Base-by-base conservation (phyloP, 345 rosid species). In the Cardiospermum halicacabum region DNA sequence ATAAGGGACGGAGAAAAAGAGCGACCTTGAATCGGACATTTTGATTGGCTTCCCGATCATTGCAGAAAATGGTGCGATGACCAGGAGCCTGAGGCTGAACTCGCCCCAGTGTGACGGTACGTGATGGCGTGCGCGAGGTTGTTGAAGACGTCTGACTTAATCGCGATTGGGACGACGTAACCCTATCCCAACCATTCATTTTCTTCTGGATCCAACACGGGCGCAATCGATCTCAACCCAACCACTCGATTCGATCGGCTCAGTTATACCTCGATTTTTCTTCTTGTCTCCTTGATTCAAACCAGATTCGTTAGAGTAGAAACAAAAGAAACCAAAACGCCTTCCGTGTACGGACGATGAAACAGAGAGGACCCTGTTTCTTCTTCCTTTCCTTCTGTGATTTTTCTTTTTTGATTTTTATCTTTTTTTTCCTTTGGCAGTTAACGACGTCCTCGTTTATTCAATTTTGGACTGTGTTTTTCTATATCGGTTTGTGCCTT, bases 51-150 rank as follows among this genome's bases (percentile, higher is more conserved):
- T 91, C 99, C 27, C 96, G 94, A 71, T 95, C 97, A 71, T 95
- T 95, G 74, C 99, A 91, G 76, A 64, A 83, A 72, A 95, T 80
- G 74, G 96, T 95, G 50, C 99, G 98, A 59, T 82, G 72, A 75
- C 77, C 69, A 10, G 99, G 99, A n/a, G 99, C 92, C 84, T 91
- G 99, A 9, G 99, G 97, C 78, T 89, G 99, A 57, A 95, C 85
- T 27, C 85, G 85, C 42, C 99, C 99, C 31, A 91, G 89, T 66
- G 91, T 86, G 37, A 88, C 94, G 75, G 97, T 89, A 13, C 87
- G 82, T 36, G 91, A 72, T 50, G 82, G 40, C 19, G 73, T 31
- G 13, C 80, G 78, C 3, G 18, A 74, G 87, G 60, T 67, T 71
- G 58, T 75, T 48, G 22, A 21, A 84, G 73, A 53, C 70, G 70